Base-by-base conservation (phyloP, 2,329 filamentous ascomycete genomes). In the Trichoderma simmonsii region DNA sequence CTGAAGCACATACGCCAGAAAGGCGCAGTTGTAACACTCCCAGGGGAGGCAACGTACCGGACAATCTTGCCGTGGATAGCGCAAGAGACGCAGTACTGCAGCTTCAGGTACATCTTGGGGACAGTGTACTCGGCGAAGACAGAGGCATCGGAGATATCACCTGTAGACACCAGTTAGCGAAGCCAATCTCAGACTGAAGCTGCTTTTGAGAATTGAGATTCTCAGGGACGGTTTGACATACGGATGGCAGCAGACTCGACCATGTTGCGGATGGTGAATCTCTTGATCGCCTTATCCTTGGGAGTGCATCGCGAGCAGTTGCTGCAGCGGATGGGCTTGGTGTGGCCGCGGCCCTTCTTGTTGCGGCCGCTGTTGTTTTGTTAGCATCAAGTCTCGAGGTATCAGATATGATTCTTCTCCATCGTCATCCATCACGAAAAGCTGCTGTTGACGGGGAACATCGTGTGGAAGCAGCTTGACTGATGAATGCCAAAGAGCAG, bases 71-170 rank as follows among this genome's bases (percentile, higher is more conserved):
- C 96, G 91, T 99, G 96, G 80, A 99, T 99, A 83, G 96, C 96
- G 88, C 96, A 99, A 87, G 95, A 98, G 84, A 99, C 96, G 87
- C 96, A 99, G 94, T 99, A 99, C 90, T 99, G 96, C 86, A 99
- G 92, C 93, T 99, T 99, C 88, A 99, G 90, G 93, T 99, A 99
- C 97, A 99, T 99, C 93, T 99, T 99, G 88, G 96, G 96, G 83
- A 99, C 95, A 80, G 94, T 95, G 91, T 99, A 99, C 89, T 99
- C 96, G 82, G 93, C 86, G 88, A 98, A 99, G 87, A 99, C 96
- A 83, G 96, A 98, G 83, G 97, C 96, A 86, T 99, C 96, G 79
- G 95, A 98, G 89, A 99, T 99, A 94, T 99, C 96, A 94, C 96
- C 96, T 98, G 24, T 3, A 54, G 18, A 51, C 43, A 32, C 3